Evolutionary conservation across 306 rosid genomes (phyloP).

Genomic region (Begonia masoniana): DNA sequence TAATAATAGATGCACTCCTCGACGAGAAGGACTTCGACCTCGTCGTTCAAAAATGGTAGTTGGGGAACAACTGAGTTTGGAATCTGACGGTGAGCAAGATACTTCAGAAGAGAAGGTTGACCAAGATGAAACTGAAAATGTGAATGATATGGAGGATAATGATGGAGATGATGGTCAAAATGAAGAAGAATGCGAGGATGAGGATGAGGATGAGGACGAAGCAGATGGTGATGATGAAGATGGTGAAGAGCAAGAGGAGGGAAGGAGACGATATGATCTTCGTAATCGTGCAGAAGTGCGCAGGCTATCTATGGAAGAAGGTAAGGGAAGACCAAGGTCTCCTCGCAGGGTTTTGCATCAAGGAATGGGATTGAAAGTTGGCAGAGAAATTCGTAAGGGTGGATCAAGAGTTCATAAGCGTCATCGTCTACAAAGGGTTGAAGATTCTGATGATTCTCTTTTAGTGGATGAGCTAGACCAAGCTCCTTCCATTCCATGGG

Average conservation of each 20-base stretch:
- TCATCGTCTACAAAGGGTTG: conserved; percentile 61
- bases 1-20: conserved; percentile 29
- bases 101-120: conserved; percentile 59
- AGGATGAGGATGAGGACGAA: conserved; percentile 27
- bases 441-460: conserved; percentile 97
- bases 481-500: conserved; percentile 94
- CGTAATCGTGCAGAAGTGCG: conserved; percentile 88
- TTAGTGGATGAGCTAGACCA: conserved; percentile 95
- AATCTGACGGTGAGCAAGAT: conserved; percentile 59
- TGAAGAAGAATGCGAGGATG: conserved; percentile 57
- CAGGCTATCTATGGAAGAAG: conserved; percentile 70
- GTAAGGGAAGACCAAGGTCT: conserved; percentile 68
- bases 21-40: conserved; percentile 96
- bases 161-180: conserved; percentile 77
- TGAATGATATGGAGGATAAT: conserved; percentile 63
- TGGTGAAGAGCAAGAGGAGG: conserved; percentile 84
- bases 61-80: conserved; percentile 33
- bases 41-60: conserved; percentile 49
- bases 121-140: conserved; percentile 79
- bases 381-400: conserved; percentile 85
- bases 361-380: conserved; percentile 83
- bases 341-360: conserved; percentile 88
- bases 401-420: conserved; percentile 92
- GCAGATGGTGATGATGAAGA: conserved; percentile 69
- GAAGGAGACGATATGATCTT: conserved; percentile 87